Base-by-base conservation (phyloP, 768 basidiomycete species). In the Pilatotrama ljubarskyi region DNA sequence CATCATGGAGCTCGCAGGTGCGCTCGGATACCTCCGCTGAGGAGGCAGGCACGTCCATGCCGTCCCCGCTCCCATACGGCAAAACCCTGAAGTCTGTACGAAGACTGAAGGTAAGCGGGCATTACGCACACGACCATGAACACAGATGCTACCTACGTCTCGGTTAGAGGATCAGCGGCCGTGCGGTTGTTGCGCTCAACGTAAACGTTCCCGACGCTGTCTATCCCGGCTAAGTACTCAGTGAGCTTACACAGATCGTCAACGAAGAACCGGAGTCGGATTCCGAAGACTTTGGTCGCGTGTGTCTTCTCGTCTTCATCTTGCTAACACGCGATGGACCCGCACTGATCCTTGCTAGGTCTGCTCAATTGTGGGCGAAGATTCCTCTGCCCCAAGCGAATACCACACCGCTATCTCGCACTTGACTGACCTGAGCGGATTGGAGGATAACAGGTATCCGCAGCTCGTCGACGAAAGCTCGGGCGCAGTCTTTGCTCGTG, bases 381-480 rank as follows among this genome's bases (percentile, higher is more conserved):
- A 57, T 41, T 49, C 47, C 24, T 55, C 32, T 11, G 37, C 17
- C n/a, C 51, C 40, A 20, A 59, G 53, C 35, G 43, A 40, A 17
- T 62, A 64, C 18, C 46, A 59, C 20, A 51, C 55, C 8, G 55
- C 66, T 49, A 49, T 17, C 15, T 57, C 53, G 24, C 63, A 37
- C 46, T 20, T 61, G 42, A 60, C 61, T 10, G 55, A 44, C 24
- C 20, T 47, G 4, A 43, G 32, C 41, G 49, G 53, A 43, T 20
- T 11, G 40, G 48, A 22, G 1, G 20, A 37, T 29, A 37, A 42
- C 6, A 47, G 43, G 36, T 29, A 57, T 1, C 44, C 70, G 25
- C 64, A 67, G 17, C 55, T 68, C 20, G 36, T 70, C 6, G 68
- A 72, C 25, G 65, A 61, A 26, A 40, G 44, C 9, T 69, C 69